Percentiles rank a stretch among this genome's conserved stretches.
Evolutionary conservation across 2,329 filamentous ascomycete species (phyloP).

Genomic region (Exophiala oligosperma): DNA sequence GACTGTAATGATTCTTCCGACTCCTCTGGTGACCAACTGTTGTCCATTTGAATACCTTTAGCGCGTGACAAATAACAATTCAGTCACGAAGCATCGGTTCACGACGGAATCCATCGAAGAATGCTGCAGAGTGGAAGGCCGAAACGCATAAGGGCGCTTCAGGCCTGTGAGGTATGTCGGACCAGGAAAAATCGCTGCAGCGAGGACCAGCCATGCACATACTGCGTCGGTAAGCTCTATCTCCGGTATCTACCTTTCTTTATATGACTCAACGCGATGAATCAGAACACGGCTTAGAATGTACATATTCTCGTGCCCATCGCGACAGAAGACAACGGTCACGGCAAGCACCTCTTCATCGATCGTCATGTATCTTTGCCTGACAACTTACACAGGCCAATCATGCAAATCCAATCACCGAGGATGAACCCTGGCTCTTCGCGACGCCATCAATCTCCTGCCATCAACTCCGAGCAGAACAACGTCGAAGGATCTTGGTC

Average conservation of each 20-base stretch:
- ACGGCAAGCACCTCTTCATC: neutral
- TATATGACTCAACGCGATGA: constrained; percentile 15
- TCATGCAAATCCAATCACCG: no score
- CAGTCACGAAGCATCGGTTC: no score
- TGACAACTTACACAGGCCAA: no score
- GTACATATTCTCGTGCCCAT: constrained; percentile 37
- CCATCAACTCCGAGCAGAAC: neutral
- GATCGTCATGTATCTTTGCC: neutral
- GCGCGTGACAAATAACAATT: no score
- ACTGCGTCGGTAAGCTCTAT: constrained; percentile 43
- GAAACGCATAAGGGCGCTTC: constrained; percentile 45
- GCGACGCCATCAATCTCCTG: neutral
- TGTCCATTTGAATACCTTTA: no score
- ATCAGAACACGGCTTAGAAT: constrained; percentile 36
- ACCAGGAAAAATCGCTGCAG: constrained; percentile 53
- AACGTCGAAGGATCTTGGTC: neutral
- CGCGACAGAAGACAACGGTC: constrained; percentile 21
- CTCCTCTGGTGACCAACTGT: no score
- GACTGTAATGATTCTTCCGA: no score
- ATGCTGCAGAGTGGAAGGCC: constrained; percentile 11
- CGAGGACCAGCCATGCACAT: constrained; percentile 45
- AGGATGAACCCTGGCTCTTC: neutral
- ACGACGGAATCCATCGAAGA: neutral
- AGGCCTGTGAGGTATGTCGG: constrained; percentile 49
- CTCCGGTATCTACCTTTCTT: neutral